phyloP scores from a whole-genome alignment of 176 grass and related monocot genomes.

The Hyparrhenia diplandra region DNA sequence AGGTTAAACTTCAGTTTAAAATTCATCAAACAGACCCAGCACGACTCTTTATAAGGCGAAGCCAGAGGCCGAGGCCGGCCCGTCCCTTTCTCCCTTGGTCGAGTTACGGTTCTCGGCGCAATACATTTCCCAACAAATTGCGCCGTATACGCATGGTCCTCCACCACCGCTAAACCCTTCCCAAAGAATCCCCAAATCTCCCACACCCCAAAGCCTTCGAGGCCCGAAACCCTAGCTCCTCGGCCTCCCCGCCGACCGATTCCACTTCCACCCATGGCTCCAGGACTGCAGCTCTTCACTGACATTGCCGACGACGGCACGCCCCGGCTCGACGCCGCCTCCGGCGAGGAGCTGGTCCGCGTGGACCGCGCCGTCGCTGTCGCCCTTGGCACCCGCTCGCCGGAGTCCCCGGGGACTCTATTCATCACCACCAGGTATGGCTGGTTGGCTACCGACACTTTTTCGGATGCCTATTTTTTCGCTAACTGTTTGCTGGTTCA shows the following conservation, averaged over 20 bases:
- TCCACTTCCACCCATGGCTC: slow-evolving; percentile 40
- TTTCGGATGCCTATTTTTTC: neutral
- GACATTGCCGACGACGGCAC: slow-evolving; percentile 39
- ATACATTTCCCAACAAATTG: slow-evolving; percentile 9
- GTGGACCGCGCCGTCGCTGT: slow-evolving; percentile 50
- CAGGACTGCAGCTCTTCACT: slow-evolving; percentile 58
- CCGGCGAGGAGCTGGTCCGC: slow-evolving; percentile 78
- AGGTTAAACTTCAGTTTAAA: too few species aligned
- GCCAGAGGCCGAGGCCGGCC: too few species aligned
- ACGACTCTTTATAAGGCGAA: too few species aligned
- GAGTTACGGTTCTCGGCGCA: neutral
- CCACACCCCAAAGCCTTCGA: slow-evolving; percentile 12
- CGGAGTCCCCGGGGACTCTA: slow-evolving; percentile 67
- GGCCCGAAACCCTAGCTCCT: slow-evolving; percentile 42
- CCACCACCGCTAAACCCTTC: slow-evolving; percentile 36
- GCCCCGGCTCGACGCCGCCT: slow-evolving; percentile 45
- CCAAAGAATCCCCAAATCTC: slow-evolving; percentile 46
- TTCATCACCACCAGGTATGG: slow-evolving; percentile 85
- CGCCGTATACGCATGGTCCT: slow-evolving; percentile 16
- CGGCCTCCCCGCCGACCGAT: neutral
- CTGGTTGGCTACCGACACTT: too few species aligned
- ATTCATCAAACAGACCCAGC: too few species aligned
- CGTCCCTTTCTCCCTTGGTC: too few species aligned
- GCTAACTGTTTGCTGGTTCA: neutral
- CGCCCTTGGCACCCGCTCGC: slow-evolving; percentile 43